Base-by-base conservation (phyloP, 2,329 filamentous ascomycete species). In the Ophiostoma sp. region DNA sequence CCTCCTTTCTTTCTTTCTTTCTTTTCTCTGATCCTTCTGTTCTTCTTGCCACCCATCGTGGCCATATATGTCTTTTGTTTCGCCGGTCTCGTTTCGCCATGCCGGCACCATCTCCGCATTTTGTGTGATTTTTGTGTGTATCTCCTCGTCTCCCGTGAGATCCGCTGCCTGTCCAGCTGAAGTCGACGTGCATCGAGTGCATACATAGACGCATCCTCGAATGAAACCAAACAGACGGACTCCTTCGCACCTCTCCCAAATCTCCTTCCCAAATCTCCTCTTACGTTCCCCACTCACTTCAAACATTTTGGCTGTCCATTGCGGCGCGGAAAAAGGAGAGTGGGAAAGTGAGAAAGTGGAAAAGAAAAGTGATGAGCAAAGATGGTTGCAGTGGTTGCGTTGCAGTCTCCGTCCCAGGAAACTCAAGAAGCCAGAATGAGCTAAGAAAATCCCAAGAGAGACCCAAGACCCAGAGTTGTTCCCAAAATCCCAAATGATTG, bases 141-240 rank as follows among this genome's bases (percentile, higher is more conserved):
- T 11, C 11, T 17, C 1, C 8, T n/a, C 36, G 5, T 12, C 15
- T 66, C 22, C 61, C 39, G 36, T 45, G 36, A 17, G 36, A 66
- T 42, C 22, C 11, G 31, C 28, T 36, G 57, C 31, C 19, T 45
- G 61, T 66, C 61, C 61, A 66, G 61, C 61, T 66, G 61, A 66
- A 28, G 33, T 45, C 36, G 6, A 28, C 36, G 15, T 66, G 61
- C 61, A 45, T 66, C n/a, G n/a, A n/a, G 33, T 36, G 3, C 33
- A 8, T 36, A 8, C 33, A 3, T 36, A 4, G 33, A n/a, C n/a
- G n/a, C 59, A 42, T 64, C n/a, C 36, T 66, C 61, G 39, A 45
- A 45, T 45, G 5, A 63, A 31, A 61, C 5, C 28, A 5, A 4
- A 9, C 4, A 17, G 22, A 15, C 52, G 52, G 28, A 8, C 22